Base-by-base conservation (phyloP, 352 stramenopile genomes). In the Phytophthora fragariae region DNA sequence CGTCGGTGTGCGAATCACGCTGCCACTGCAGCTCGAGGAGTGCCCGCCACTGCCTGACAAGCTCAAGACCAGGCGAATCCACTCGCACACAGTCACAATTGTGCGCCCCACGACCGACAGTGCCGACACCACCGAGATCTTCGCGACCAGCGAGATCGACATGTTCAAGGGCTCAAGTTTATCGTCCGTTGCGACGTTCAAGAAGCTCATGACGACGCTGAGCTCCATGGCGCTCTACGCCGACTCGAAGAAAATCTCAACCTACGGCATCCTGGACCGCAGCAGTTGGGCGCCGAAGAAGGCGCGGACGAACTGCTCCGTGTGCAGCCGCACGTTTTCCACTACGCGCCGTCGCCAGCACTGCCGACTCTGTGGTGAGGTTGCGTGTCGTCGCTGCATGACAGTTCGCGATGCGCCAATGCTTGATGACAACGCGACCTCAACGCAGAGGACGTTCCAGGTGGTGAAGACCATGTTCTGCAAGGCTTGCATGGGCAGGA, bases 281-380 rank as follows among this genome's bases (percentile, higher is more conserved):
- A 66, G 72, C 8, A 80, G 77, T 24, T 94, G 88, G 88, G 75
- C 90, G 5, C 62, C 82, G 7, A 89, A 91, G 55, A 71, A 73
- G 33, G 65, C 76, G 46, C 73, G 82, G 5, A 55, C 74, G 0
- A 76, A 80, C 56, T 95, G 88, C 47, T 65, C 68, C 35, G 82
- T 93, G 31, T 95, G 88, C 70, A 81, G 84, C 41, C 77, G 82
- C 37, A 75, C 79, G 29, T 95, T 95, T 46, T 76, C 75, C 10
- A 64, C 85, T 12, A 90, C 83, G 68, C 84, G 85, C 39, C 82
- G 84, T 1, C 83, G 86, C 11, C 88, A 95, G 67, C 88, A 94
- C 69, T 94, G 88, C 44, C 88, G 88, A 9, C 72, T 94, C 29
- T 94, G 88, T 52, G 88, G 88, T n/a, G 88, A 94, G 19, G 81